A percentile compares a stretch with the other conserved stretches of the same genome.
Evolutionary conservation across 805 yeast species (phyloP).

Genomic region (Trichomonascus vanleenenianus): DNA sequence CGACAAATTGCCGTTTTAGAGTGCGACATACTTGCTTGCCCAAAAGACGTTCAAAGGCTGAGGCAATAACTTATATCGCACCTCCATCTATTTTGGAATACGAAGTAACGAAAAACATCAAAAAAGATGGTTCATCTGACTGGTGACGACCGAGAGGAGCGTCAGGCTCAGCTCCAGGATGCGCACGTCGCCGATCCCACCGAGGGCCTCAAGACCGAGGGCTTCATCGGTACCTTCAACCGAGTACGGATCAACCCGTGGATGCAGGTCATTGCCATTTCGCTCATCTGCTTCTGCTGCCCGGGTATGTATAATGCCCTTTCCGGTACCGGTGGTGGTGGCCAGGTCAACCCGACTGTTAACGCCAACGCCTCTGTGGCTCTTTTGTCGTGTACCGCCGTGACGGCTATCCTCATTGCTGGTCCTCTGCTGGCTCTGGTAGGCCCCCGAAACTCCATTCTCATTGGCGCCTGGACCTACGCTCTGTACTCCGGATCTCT

Average conservation of each 20-base stretch:
- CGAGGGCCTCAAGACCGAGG: not conserved
- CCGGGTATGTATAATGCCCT: conserved; percentile 31
- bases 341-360: conserved; percentile 25
- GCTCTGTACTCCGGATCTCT: conserved; percentile 46
- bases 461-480: conserved; percentile 50
- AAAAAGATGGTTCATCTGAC: too few relatives aligned
- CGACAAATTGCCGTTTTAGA: too few relatives aligned
- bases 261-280: conserved; percentile 23
- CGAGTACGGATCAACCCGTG: conserved; percentile 12
- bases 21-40: too few relatives aligned
- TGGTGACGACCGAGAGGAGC: too few relatives aligned
- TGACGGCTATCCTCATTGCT: conserved; percentile 22
- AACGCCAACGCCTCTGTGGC: conserved; percentile 28
- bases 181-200: not conserved
- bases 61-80: too few relatives aligned
- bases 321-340: conserved; percentile 27
- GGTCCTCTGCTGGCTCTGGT: conserved; percentile 25
- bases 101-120: too few relatives aligned
- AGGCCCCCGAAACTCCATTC: conserved; percentile 29
- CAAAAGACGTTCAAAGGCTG: too few relatives aligned
- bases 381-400: conserved; percentile 23
- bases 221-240: conserved; percentile 1
- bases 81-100: too few relatives aligned
- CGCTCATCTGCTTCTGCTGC: conserved; percentile 27
- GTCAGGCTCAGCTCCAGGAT: too few relatives aligned